Evolutionary conservation across 208 protist genomes (phyloP), one percentile per base, ranked within the genome.

Genomic region (Vickermania spadyakhi): DNA sequence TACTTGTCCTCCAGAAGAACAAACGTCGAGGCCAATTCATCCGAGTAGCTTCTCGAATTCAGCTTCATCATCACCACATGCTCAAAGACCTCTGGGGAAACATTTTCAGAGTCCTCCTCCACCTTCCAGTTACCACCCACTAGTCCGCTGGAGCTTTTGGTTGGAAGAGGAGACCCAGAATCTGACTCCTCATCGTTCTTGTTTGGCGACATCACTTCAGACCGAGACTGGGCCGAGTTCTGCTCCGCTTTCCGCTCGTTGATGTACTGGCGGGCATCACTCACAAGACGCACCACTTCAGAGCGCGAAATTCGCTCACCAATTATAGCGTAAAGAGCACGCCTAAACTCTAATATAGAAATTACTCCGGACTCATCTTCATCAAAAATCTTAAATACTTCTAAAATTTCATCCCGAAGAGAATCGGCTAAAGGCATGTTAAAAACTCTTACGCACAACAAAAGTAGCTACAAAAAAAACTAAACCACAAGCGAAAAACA

Each of bases 371-470:
- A 77, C 5, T 64, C 73, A 54, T 93, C 86, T 51, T 93, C 86
- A 57, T 93, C 81, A 51, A 89, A 93, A 3, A 91, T 80, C 49
- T 66, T 72, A 62, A 91, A 93, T 25, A 93, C 83, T 51, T 93
- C 86, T 21, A 71, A 68, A 49, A 93, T 89, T 49, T 91, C 86
- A 54, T 88, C 79, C 25, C 72, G 75, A 7, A 93, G 51, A 31
- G 60, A 56, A 14, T 79, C 72, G 29, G 77, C 31, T 4, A 65
- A 56, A 1, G 75, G 27, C 75, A 82, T 79, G 64, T 5, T 5
- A 5, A n/a, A n/a, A n/a, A n/a, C n/a, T n/a, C 26, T 28, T 11
- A 22, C 41, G 45, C 50, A 62, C 7, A 29, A 42, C 18, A 21
- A 60, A 26, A 58, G 58, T 45, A 25, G 52, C 26, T 28, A 50